Evolutionary conservation across 345 rosid species (phyloP), one percentile per base, ranked within the genome.

Genomic region (Cardiospermum halicacabum): DNA sequence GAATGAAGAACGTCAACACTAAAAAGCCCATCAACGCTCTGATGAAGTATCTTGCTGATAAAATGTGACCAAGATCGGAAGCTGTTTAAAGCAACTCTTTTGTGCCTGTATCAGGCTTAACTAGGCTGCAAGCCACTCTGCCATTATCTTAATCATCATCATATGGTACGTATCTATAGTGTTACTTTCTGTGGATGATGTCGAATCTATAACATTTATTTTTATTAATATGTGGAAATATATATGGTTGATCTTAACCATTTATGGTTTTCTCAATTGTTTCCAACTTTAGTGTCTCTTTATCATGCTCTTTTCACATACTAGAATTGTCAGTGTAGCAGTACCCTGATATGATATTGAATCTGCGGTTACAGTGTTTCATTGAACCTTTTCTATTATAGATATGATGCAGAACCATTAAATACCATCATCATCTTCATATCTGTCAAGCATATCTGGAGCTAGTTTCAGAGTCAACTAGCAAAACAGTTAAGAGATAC

Each of bases 1-100:
- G 75, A 39, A 59, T 22, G 13, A 73, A 32, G 43, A 77, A 53
- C 51, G 48, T 74, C 7, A 82, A 85, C 78, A 59, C 79, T 7
- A 68, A 65, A 15, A 92, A 81, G 68, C 96, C 96, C 32, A 74
- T 84, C 58, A 82, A 89, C 72, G 70, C 80, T 58, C 78, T 92
- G 53, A 77, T 53, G 12, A 82, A 70, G 81, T 92, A 81, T 75
- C 77, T 92, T 26, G 77, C 83, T 31, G 85, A 87, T 45, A 75
- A 93, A 60, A 77, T 89, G 47, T 85, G 76, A 81, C 30, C 57
- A 34, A 40, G 62, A 19, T 53, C 51, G 58, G 62, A 28, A 65
- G 59, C 43, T 24, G 65, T 36, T 45, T 15, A 47, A 27, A 34
- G 58, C 34, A 18, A 60, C 48, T 28, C n/a, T 15, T 56, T 49